Evolutionary conservation across 1,284 basidiomycete genomes (phyloP), one percentile per base, ranked within the genome.

Genomic region (Mycena sp.): DNA sequence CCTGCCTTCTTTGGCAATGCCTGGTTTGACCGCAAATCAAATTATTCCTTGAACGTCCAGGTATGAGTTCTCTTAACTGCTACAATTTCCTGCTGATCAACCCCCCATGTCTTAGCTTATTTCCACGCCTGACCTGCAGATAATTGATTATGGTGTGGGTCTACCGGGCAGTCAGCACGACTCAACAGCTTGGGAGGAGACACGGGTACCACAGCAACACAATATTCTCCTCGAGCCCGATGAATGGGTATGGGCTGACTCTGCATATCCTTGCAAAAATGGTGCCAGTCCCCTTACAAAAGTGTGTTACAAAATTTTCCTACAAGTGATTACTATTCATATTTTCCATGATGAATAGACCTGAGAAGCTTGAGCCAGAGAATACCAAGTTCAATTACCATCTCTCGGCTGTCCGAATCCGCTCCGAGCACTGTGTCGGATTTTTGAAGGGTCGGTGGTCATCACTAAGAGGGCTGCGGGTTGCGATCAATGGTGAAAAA

Each of bases 181-280:
- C n/a, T n/a, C n/a, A n/a, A n/a, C n/a, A n/a, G n/a, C n/a, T n/a
- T n/a, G n/a, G n/a, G n/a, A n/a, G n/a, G n/a, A n/a, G n/a, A n/a
- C n/a, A n/a, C n/a, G n/a, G n/a, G n/a, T n/a, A n/a, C n/a, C n/a
- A n/a, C n/a, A n/a, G n/a, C n/a, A n/a, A n/a, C n/a, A n/a, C n/a
- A n/a, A n/a, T n/a, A n/a, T n/a, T n/a, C n/a, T n/a, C n/a, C n/a
- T n/a, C n/a, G n/a, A n/a, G n/a, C n/a, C n/a, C n/a, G n/a, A n/a
- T n/a, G n/a, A n/a, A n/a, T 80, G 67, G 52, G 69, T 79, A 1
- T 79, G 75, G 73, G 78, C 61, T 9, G 75, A 80, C 45, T 78
- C 74, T 11, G 73, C 77, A 19, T 80, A 81, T 70, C 74, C 75
- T 11, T 75, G 12, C 56, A 64, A 17, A 29, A 26, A 14, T 73